A percentile compares a stretch with the other conserved stretches of the same genome.
Evolutionary conservation across 495 filamentous ascomycete species (phyloP).

Genomic region (Apodospora peruviana): DNA sequence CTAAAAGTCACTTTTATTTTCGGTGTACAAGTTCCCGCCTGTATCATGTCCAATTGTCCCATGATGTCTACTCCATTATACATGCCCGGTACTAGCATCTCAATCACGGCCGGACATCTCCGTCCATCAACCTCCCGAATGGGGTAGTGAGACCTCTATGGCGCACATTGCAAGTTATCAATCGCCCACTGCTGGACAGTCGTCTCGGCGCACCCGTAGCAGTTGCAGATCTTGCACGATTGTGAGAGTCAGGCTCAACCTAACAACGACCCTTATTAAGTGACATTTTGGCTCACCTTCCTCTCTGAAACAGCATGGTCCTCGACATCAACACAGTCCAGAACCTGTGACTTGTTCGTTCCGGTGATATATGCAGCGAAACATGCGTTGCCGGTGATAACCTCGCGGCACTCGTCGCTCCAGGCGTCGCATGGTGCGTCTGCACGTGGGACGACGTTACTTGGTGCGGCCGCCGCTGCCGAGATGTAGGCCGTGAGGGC

Average conservation of each 20-base stretch:
- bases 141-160: not conserved
- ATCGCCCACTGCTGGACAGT: not conserved
- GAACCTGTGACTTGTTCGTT: not conserved
- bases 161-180: not conserved
- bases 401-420: not conserved
- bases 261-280: not conserved
- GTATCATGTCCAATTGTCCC: too few relatives aligned
- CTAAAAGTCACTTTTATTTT: too few relatives aligned
- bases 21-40: too few relatives aligned
- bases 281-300: not conserved
- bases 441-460: not conserved
- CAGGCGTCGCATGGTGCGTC: not conserved
- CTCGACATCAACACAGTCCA: not conserved
- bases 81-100: too few relatives aligned
- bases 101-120: too few relatives aligned
- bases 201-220: not conserved
- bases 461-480: not conserved
- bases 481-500: not conserved
- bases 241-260: not conserved
- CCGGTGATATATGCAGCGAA: not conserved
- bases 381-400: slow-evolving; percentile 1
- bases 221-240: not conserved
- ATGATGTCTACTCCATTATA: too few relatives aligned
- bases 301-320: slow-evolving; percentile 1
- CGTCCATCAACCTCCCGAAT: not conserved